phyloP scores from a whole-genome alignment of 148 eudicot species.

The Salicornia ramosissima region DNA sequence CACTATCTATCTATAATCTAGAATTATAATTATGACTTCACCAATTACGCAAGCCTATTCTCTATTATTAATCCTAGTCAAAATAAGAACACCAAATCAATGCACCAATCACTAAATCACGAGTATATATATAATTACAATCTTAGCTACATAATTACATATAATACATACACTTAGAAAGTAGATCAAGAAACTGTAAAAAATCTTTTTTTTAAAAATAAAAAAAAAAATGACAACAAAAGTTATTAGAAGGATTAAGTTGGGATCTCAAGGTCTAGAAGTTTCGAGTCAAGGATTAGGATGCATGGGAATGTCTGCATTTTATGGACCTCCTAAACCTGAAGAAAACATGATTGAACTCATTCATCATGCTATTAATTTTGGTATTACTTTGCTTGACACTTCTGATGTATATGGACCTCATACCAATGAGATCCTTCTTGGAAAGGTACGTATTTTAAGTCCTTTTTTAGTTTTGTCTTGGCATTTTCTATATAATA shows the following conservation, averaged over 20 bases:
- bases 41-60: no score
- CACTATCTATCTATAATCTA: no score
- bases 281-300: slow-evolving; percentile 45
- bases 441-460: slow-evolving; percentile 34
- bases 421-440: slow-evolving; percentile 40
- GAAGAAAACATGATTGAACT: slow-evolving; percentile 40
- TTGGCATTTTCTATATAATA: no score
- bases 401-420: slow-evolving; percentile 46
- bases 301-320: slow-evolving; percentile 42
- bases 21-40: no score
- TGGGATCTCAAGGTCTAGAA: slow-evolving; percentile 39
- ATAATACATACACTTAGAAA: no score
- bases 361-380: slow-evolving; percentile 39
- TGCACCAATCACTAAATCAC: no score
- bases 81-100: no score
- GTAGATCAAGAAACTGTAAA: not conserved
- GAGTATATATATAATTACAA: no score
- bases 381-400: slow-evolving; percentile 50
- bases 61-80: no score
- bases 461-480: no score
- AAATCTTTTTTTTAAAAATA: no score
- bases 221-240: slow-evolving; percentile 17
- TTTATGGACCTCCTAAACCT: slow-evolving; percentile 40
- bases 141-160: no score
- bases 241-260: slow-evolving; percentile 31